phyloP scores from a whole-genome alignment of 1,139 yeast species.

The Casaregolazyma suthepensis region DNA sequence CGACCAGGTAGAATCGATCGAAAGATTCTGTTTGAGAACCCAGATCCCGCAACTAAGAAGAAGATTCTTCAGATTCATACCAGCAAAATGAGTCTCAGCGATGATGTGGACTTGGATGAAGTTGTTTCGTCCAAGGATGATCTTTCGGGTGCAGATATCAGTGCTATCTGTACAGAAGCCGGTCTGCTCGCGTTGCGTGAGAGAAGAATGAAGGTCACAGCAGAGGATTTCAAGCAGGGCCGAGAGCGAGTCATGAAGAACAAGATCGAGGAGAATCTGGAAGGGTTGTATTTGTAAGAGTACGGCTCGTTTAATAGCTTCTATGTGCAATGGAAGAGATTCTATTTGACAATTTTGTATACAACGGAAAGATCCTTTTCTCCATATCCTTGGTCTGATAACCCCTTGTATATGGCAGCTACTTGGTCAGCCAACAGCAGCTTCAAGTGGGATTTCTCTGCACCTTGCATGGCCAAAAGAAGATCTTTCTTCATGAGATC shows the following conservation, averaged over 20 bases:
- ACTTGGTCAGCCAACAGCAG: conserved; percentile 28
- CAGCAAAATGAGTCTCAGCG: conserved; percentile 83
- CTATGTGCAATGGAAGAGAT: neutral
- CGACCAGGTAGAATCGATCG: conserved; percentile 99
- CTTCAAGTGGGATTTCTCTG: conserved; percentile 27
- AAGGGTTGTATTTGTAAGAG: conserved; percentile 76
- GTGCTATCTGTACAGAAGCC: conserved; percentile 97
- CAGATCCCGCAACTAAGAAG: conserved; percentile 87
- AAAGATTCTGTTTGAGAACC: conserved; percentile 92
- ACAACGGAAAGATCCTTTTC: conserved; percentile 32
- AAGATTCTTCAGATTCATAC: conserved; percentile 93
- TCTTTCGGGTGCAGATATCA: conserved; percentile 95
- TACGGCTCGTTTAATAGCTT: neutral
- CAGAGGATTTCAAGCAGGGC: conserved; percentile 90
- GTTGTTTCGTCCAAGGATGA: conserved; percentile 91
- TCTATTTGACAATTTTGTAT: conserved; percentile 15
- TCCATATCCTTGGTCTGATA: conserved; percentile 21
- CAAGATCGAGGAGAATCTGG: conserved; percentile 94
- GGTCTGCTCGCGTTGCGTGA: conserved; percentile 94
- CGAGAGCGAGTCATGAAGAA: conserved; percentile 96
- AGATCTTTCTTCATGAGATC: conserved; percentile 53
- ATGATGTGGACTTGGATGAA: conserved; percentile 85
- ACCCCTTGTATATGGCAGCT: conserved; percentile 27
- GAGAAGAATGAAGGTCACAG: conserved; percentile 96
- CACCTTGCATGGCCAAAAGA: conserved; percentile 49